These are phyloP conservation scores for Cyclanthera cordifolia DNA, from an alignment of 306 rosid species.

Conservation along the genomic window DNA sequence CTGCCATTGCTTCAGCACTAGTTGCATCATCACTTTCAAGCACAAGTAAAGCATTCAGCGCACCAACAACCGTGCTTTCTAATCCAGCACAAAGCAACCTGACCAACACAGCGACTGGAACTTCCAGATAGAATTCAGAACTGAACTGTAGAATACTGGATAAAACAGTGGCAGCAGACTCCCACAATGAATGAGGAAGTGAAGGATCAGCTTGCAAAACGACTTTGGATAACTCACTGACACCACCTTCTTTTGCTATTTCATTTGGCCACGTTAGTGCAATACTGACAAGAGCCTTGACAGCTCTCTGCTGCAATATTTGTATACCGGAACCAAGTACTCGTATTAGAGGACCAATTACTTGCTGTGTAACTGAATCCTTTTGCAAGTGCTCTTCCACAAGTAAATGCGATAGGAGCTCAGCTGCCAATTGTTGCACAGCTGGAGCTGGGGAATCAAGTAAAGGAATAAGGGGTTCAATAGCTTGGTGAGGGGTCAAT, in stretches of 20 bases:
- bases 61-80: slow-evolving; percentile 73
- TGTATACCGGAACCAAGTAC: slow-evolving; percentile 83
- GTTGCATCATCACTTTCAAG: slow-evolving; percentile 91
- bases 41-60: slow-evolving; percentile 91
- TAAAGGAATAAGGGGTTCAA: slow-evolving; percentile 83
- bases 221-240: slow-evolving; percentile 77
- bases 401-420: slow-evolving; percentile 88
- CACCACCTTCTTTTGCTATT: slow-evolving; percentile 97
- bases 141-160: slow-evolving; percentile 90
- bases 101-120: slow-evolving; percentile 93
- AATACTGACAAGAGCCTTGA: slow-evolving; percentile 87
- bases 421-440: slow-evolving; percentile 96
- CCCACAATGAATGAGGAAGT: slow-evolving; percentile 95
- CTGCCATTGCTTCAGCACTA: slow-evolving; percentile 98
- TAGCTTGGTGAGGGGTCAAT: slow-evolving; percentile 70
- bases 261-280: slow-evolving; percentile 95
- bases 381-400: slow-evolving; percentile 80
- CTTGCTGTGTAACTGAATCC: slow-evolving; percentile 79
- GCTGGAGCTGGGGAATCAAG: slow-evolving; percentile 84
- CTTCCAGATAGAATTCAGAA: slow-evolving; percentile 93
- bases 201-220: slow-evolving; percentile 90
- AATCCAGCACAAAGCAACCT: slow-evolving; percentile 89
- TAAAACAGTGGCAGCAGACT: slow-evolving; percentile 89
- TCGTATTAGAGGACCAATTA: slow-evolving; percentile 76
- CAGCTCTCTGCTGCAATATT: slow-evolving; percentile 94